phyloP scores from a whole-genome alignment of 108 stramenopile species.

The Aureococcus anophagefferens region DNA sequence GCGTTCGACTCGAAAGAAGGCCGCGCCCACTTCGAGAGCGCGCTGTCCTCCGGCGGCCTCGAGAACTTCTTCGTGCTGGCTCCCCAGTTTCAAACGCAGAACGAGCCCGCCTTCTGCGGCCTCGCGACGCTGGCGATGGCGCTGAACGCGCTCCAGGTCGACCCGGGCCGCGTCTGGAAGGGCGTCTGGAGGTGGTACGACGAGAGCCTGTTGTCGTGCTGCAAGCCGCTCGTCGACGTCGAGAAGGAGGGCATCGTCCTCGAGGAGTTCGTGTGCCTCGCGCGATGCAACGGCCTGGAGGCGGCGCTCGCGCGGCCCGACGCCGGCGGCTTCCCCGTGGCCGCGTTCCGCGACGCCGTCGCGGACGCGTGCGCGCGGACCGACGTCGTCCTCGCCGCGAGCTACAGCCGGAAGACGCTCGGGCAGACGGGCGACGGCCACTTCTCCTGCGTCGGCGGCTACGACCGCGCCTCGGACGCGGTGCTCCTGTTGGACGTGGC shows the following conservation, averaged over 20 bases:
- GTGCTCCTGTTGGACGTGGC: conserved; percentile 92
- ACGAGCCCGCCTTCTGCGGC: conserved; percentile 91
- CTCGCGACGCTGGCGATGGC: conserved; percentile 74
- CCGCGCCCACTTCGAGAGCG: conserved; percentile 39
- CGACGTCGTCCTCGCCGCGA: conserved; percentile 19
- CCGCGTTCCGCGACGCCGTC: conserved; percentile 61
- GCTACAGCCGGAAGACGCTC: conserved; percentile 26
- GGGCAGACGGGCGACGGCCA: conserved; percentile 81
- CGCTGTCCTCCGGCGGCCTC: conserved; percentile 26
- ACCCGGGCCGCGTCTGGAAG: conserved; percentile 81
- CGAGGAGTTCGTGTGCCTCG: conserved; percentile 50
- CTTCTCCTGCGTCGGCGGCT: conserved; percentile 79
- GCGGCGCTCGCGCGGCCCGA: conserved; percentile 4
- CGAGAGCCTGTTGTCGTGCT: conserved; percentile 59
- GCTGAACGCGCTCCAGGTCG: conserved; percentile 82
- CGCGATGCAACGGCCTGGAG: conserved; percentile 70
- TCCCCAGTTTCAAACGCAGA: conserved; percentile 47
- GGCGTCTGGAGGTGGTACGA: conserved; percentile 85
- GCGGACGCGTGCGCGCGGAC: conserved; percentile 34
- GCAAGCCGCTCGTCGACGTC: conserved; percentile 22
- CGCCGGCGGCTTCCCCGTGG: conserved; percentile 28
- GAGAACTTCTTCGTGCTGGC: conserved; percentile 55
- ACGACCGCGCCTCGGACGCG: conserved; percentile 52
- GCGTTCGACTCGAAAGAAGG: conserved; percentile 57
- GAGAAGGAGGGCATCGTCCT: conserved; percentile 26